Conservation (phyloP, 495 filamentous ascomycete species). For the Penicillium goetzii region DNA sequence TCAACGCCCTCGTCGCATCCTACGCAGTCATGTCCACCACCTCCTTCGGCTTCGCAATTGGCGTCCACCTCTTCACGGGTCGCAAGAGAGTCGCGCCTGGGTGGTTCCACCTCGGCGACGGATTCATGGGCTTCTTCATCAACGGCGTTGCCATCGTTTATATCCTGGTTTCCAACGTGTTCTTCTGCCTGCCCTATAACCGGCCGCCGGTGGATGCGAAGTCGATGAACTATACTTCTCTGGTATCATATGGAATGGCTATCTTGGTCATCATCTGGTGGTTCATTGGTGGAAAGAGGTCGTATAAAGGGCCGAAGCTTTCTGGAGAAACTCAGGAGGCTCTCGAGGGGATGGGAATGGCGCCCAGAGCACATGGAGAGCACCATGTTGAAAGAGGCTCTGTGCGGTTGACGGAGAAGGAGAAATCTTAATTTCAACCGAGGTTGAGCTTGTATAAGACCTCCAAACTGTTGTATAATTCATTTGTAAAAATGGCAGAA, state of each 20-base stretch:
- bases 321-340: constrained; percentile 9
- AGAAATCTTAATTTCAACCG: neutral
- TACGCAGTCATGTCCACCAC: constrained; percentile 16
- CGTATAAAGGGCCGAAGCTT: constrained; percentile 14
- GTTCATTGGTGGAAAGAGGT: constrained; percentile 11
- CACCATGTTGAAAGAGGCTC: neutral
- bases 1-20: constrained; percentile 18
- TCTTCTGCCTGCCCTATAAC: constrained; percentile 14
- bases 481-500: neutral
- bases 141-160: constrained; percentile 12
- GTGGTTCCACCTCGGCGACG: constrained; percentile 15
- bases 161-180: constrained; percentile 13
- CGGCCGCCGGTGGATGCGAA: constrained; percentile 2
- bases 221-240: constrained; percentile 14
- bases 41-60: constrained; percentile 17
- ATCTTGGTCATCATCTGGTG: constrained; percentile 17
- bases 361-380: neutral
- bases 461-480: neutral
- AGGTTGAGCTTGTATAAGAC: neutral
- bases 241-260: constrained; percentile 18
- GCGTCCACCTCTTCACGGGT: constrained; percentile 11
- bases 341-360: constrained; percentile 6
- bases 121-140: constrained; percentile 6
- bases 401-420: neutral
- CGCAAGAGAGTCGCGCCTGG: constrained; percentile 13